Evolutionary conservation across 2,329 filamentous ascomycete genomes (phyloP).

Genomic region (Pleoardoris graminearum): DNA sequence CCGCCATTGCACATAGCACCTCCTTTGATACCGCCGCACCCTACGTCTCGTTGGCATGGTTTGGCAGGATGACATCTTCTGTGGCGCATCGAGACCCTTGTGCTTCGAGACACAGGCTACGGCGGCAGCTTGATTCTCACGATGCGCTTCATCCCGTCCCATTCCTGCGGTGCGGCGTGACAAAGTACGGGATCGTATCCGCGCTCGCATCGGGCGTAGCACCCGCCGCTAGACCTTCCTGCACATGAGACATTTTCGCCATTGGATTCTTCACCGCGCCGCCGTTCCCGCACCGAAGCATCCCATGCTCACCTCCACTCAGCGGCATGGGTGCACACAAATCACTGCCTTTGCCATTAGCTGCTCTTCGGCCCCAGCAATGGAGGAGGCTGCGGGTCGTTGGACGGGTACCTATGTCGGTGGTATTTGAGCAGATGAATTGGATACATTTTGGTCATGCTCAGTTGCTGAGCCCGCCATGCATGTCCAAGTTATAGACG

Average conservation of each 20-base stretch:
- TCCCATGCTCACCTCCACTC: slow-evolving; percentile 2
- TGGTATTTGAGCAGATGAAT: not conserved
- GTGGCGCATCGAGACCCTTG: not conserved
- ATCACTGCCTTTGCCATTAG: not conserved
- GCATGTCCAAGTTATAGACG: not conserved
- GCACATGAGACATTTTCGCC: slow-evolving; percentile 39
- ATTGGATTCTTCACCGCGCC: slow-evolving; percentile 25
- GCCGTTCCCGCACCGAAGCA: slow-evolving; percentile 10
- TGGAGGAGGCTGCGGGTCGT: not conserved
- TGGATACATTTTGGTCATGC: not conserved
- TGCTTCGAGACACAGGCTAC: not conserved
- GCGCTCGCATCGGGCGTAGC: slow-evolving; percentile 3
- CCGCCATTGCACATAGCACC: not conserved
- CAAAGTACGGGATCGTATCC: not conserved
- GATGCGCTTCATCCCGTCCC: not conserved
- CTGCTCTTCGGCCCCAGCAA: not conserved
- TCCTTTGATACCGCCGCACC: not conserved
- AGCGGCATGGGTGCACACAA: not conserved
- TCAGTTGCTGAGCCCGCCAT: not conserved
- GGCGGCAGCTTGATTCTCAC: slow-evolving; percentile 1
- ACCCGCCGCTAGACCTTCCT: slow-evolving; percentile 13
- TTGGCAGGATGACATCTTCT: not conserved
- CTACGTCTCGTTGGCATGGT: no score
- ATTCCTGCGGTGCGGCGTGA: slow-evolving; percentile 3
- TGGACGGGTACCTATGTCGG: not conserved